Evolutionary conservation across 257 asterid genomes (phyloP).

Genomic region (Penstemon eatonii): DNA sequence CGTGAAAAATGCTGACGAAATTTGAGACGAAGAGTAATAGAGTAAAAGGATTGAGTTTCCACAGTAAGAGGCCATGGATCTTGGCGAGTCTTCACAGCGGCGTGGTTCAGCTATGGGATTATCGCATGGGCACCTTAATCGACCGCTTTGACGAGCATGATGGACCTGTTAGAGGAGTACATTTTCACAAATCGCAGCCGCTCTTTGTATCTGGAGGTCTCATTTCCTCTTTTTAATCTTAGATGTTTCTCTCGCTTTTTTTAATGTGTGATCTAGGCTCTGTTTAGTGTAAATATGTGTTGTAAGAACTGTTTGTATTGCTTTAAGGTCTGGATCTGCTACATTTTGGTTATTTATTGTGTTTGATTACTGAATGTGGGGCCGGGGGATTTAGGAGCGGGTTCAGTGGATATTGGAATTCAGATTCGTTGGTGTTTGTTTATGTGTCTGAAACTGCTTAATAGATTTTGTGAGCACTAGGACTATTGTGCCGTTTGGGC

Average conservation of each 20-base stretch:
- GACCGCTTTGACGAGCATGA: slow-evolving; percentile 76
- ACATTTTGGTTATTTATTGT: slow-evolving; percentile 9
- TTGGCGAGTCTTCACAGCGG: slow-evolving; percentile 98
- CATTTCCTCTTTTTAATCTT: neutral
- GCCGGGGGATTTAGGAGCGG: neutral
- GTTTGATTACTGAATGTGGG: slow-evolving; percentile 8
- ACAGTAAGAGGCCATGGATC: slow-evolving; percentile 98
- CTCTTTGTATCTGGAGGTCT: slow-evolving; percentile 75
- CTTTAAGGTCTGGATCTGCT: slow-evolving; percentile 33
- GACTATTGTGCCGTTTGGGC: neutral
- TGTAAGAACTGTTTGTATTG: slow-evolving; percentile 5
- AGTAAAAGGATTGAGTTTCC: slow-evolving; percentile 96
- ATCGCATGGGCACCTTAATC: slow-evolving; percentile 97
- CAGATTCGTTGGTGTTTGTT: too few species aligned
- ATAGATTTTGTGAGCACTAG: too few species aligned
- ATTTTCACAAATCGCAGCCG: slow-evolving; percentile 64
- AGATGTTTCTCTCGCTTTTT: slow-evolving; percentile 5
- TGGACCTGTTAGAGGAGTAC: slow-evolving; percentile 70
- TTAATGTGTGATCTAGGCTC: slow-evolving; percentile 19
- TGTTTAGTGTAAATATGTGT: slow-evolving; percentile 6
- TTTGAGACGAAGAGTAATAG: slow-evolving; percentile 98
- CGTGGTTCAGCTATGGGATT: slow-evolving; percentile 98
- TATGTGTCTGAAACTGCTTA: too few species aligned
- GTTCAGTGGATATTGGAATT: slow-evolving; percentile 1
- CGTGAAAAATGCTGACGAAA: slow-evolving; percentile 76